Conservation (phyloP, 768 basidiomycete species). For the Tricholoma sp. region DNA sequence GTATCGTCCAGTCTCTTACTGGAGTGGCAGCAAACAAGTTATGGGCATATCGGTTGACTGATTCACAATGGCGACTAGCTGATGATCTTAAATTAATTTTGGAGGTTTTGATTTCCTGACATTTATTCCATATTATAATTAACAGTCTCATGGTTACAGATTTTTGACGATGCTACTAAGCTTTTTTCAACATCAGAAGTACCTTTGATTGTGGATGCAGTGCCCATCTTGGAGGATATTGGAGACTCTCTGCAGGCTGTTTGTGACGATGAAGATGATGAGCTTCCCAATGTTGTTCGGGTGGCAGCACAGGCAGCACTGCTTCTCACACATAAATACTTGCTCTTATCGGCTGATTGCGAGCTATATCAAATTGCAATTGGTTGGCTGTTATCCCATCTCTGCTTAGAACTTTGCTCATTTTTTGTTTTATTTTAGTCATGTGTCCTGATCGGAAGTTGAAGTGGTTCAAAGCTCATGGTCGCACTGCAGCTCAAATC, state of each 20-base stretch:
- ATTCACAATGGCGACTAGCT: conserved; percentile 16
- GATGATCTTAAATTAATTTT: conserved; percentile 4
- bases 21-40: conserved; percentile 5
- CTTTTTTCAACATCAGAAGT: background rate
- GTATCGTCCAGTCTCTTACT: conserved; percentile 11
- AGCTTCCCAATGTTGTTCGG: conserved; percentile 11
- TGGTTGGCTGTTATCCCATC: conserved; percentile 9
- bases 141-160: background rate
- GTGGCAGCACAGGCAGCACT: conserved; percentile 17
- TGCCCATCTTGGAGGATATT: no score
- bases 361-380: conserved; percentile 16
- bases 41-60: conserved; percentile 11
- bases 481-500: background rate
- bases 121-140: background rate
- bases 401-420: background rate
- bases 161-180: background rate
- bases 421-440: background rate
- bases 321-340: conserved; percentile 14
- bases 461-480: conserved; percentile 10
- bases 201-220: no score
- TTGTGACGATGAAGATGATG: conserved; percentile 10
- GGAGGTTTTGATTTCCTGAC: background rate
- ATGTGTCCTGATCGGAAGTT: conserved; percentile 1
- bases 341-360: conserved; percentile 7
- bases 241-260: no score